Percentiles rank a stretch among this genome's conserved stretches.
Conservation (phyloP, 148 eudicot genomes). For the Beta vulgaris region DNA sequence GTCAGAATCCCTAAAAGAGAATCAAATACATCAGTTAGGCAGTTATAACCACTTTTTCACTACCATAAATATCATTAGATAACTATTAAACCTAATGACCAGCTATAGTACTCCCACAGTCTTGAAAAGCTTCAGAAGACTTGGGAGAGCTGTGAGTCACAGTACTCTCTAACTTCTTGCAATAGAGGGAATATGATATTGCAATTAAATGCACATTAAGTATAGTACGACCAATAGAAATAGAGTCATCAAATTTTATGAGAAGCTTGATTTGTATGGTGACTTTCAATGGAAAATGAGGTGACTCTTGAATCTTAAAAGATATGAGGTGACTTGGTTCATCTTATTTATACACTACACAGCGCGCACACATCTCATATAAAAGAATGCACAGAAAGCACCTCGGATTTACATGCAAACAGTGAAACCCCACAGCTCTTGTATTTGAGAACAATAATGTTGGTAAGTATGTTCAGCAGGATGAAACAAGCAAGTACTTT, state of each 20-base stretch:
- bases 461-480: not conserved
- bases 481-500: too few species aligned
- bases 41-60: not conserved
- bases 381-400: not conserved
- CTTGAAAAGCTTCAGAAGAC: not conserved
- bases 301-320: not conserved
- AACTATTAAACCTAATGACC: not conserved
- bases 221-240: not conserved
- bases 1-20: constrained; percentile 74
- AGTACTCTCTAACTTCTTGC: not conserved
- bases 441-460: not conserved
- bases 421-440: not conserved
- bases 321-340: not conserved
- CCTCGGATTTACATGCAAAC: not conserved
- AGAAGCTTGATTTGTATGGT: too few species aligned
- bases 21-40: constrained; percentile 12
- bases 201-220: not conserved
- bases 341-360: not conserved
- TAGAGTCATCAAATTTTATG: not conserved
- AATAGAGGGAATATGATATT: not conserved
- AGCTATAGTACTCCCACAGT: not conserved
- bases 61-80: not conserved
- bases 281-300: not conserved
- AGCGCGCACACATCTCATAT: not conserved
- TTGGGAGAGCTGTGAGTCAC: not conserved